Evolutionary conservation across 2,329 filamentous ascomycete species (phyloP).

Genomic region (Aspergillus alliaceus): DNA sequence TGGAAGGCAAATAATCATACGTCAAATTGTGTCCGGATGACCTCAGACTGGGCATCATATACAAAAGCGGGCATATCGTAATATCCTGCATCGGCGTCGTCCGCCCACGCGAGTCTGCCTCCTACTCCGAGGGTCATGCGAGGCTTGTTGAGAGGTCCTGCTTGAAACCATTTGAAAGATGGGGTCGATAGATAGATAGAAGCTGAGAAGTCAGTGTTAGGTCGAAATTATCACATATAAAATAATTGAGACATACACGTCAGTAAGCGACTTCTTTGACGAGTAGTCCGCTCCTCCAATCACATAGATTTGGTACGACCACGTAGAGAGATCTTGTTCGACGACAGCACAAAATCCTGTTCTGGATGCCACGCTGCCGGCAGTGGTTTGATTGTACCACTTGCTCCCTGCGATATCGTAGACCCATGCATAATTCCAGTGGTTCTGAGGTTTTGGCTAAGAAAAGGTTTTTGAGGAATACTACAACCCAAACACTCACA

Average conservation of each 20-base stretch:
- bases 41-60: conserved; percentile 15
- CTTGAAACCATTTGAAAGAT: conserved; percentile 18
- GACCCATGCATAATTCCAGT: conserved; percentile 13
- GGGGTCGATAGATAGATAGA: conserved; percentile 19
- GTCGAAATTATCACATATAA: fast-evolving
- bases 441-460: conserved; percentile 1
- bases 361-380: conserved; percentile 9
- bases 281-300: conserved; percentile 13
- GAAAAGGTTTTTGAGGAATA: neutral
- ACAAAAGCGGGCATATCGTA: conserved; percentile 13
- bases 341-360: conserved; percentile 18
- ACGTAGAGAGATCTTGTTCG: conserved; percentile 9
- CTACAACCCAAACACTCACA: neutral
- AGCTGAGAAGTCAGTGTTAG: neutral
- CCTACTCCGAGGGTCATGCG: conserved; percentile 16
- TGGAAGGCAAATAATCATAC: neutral
- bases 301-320: conserved; percentile 15
- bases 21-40: conserved; percentile 5
- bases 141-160: conserved; percentile 7
- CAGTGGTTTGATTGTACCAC: conserved; percentile 20
- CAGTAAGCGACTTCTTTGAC: conserved; percentile 2
- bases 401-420: conserved; percentile 14
- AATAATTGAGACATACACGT: conserved; percentile 9
- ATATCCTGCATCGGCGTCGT: conserved; percentile 7
- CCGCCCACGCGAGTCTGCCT: conserved; percentile 11